Evolutionary conservation across 208 protist species (phyloP), one percentile per base, ranked within the genome.

Genomic region (Phytomonas francai): DNA sequence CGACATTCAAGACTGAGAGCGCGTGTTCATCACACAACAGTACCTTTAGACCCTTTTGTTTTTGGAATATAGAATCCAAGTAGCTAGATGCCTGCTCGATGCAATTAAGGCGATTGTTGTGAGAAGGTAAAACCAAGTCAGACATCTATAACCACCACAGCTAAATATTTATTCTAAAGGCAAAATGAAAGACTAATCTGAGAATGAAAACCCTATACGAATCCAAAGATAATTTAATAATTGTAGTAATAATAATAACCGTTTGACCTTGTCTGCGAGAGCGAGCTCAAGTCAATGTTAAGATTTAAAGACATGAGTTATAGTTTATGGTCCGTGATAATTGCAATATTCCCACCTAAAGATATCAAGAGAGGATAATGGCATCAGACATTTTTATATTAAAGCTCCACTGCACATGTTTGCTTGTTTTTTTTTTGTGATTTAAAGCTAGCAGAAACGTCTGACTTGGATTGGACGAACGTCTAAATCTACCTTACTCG

Each of bases 11-110:
- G 30, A 99, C 97, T 62, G 79, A 86, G 29, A 89, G 89, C 59
- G 94, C 97, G 59, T 95, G 87, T 66, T 97, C 87, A 77, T 99
- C 98, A 64, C 98, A 85, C 34, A 99, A 72, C 2, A 99, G 85
- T 42, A 98, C 95, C 75, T 99, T 99, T 69, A 98, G 79, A 0
- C 87, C 85, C 27, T 51, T 51, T 45, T 77, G 76, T 31, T 63
- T 59, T 59, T 74, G 76, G 59, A 95, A 76, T 25, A 89, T 85
- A 5, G 49, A 67, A 67, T 91, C 84, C 59, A 93, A 79, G 77
- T 95, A 95, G 27, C 59, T 63, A 79, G 81, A 85, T 30, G 84
- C 71, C 65, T 94, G 85, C 59, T 92, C 82, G n/a, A 90, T 67
- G 68, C 83, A 91, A 73, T 94, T 94, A 29, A 70, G 65, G 59